phyloP scores from a whole-genome alignment of 1,284 basidiomycete genomes.

The Termitomyces sp. region DNA sequence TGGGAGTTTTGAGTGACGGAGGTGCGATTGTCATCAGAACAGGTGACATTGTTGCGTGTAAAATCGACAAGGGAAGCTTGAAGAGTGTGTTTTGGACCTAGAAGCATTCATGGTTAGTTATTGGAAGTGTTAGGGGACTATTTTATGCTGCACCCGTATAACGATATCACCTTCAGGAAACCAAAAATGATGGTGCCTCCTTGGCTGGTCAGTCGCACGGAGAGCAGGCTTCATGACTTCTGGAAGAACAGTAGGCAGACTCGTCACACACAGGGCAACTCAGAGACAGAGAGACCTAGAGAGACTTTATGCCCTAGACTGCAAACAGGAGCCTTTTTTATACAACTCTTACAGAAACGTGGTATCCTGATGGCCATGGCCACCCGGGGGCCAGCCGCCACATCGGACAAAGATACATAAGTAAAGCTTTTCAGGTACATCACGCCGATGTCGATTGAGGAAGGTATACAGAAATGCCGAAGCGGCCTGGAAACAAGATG shows the following conservation, averaged over 20 bases:
- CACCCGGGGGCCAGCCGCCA: too few relatives aligned
- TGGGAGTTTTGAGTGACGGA: slow-evolving; percentile 20
- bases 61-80: slow-evolving; percentile 22
- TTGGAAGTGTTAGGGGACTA: not conserved
- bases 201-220: not conserved
- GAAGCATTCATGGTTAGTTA: not conserved
- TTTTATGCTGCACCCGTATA: slow-evolving; percentile 6
- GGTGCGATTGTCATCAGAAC: slow-evolving; percentile 25
- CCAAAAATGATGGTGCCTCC: slow-evolving; percentile 11
- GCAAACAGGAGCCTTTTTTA: not conserved
- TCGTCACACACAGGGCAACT: not conserved
- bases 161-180: slow-evolving; percentile 12
- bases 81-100: slow-evolving; percentile 29
- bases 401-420: not conserved
- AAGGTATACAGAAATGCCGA: not conserved
- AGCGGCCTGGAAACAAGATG: not conserved
- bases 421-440: not conserved
- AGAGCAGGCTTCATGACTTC: too few relatives aligned
- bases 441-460: not conserved
- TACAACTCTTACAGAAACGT: not conserved
- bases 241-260: too few relatives aligned
- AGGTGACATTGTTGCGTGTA: slow-evolving; percentile 24
- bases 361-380: too few relatives aligned
- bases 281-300: too few relatives aligned
- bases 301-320: not conserved